Conservation (phyloP, 73 alveolate genomes). For the Uronychia setigera region DNA sequence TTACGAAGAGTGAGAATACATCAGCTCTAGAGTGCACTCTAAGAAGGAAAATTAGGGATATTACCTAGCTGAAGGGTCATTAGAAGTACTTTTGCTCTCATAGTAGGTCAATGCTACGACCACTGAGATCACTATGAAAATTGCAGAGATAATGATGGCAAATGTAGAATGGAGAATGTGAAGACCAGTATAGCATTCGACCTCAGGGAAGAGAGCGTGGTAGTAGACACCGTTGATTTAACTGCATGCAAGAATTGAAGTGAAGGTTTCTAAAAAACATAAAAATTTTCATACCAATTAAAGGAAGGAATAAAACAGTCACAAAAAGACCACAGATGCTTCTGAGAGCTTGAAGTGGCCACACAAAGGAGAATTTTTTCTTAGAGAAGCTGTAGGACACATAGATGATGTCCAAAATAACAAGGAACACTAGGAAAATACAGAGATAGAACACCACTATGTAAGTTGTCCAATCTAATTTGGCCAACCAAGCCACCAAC, state of each 20-base stretch:
- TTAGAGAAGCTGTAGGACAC: slow-evolving; percentile 51
- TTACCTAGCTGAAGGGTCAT: slow-evolving; percentile 44
- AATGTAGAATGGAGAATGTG: slow-evolving; percentile 46
- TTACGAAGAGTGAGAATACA: slow-evolving; percentile 14
- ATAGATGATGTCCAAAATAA: slow-evolving; percentile 55
- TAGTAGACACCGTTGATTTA: slow-evolving; percentile 2
- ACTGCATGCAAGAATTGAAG: slow-evolving; percentile 24
- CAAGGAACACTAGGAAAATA: slow-evolving; percentile 29
- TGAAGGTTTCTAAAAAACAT: slow-evolving; percentile 19
- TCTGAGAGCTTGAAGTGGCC: slow-evolving; percentile 60
- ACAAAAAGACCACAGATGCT: slow-evolving; percentile 28
- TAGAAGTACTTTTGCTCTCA: slow-evolving; percentile 34
- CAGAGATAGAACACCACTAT: slow-evolving; percentile 43
- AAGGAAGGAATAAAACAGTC: slow-evolving; percentile 57
- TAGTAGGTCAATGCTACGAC: slow-evolving; percentile 36
- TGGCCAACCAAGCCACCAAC: slow-evolving; percentile 38
- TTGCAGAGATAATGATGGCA: slow-evolving; percentile 34
- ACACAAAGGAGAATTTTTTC: slow-evolving; percentile 51
- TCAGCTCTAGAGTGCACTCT: slow-evolving; percentile 46
- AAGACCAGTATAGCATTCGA: slow-evolving; percentile 54
- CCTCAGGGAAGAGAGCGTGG: slow-evolving; percentile 26
- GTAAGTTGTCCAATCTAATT: slow-evolving; percentile 34
- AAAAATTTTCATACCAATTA: slow-evolving; percentile 33
- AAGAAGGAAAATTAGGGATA: neutral
- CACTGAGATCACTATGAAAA: slow-evolving; percentile 32